phyloP scores from a whole-genome alignment of 441 rosid genomes.

The Melianthus villosus region DNA sequence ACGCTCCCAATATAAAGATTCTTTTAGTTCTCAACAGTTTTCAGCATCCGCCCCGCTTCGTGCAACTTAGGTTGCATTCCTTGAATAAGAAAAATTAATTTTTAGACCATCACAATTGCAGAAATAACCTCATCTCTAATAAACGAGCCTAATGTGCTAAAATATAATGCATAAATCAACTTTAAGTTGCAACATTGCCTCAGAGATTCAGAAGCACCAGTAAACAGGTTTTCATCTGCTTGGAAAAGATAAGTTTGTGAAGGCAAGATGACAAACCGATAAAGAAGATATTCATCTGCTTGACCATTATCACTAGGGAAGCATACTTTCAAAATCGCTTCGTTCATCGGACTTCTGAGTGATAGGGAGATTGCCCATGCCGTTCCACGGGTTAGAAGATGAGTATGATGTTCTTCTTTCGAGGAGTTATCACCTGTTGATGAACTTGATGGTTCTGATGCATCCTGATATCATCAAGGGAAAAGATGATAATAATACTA shows the following conservation, averaged over 20 bases:
- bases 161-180: no score
- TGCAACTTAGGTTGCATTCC: no score
- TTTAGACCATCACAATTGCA: no score
- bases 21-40: no score
- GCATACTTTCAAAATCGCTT: constrained; percentile 39
- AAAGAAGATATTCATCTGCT: constrained; percentile 39
- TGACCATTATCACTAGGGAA: constrained; percentile 18
- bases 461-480: constrained; percentile 27
- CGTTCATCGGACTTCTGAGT: constrained; percentile 25
- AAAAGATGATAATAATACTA: no score
- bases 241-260: not conserved
- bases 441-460: constrained; percentile 32
- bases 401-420: constrained; percentile 13
- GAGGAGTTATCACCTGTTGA: constrained; percentile 19
- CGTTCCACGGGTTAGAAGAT: constrained; percentile 52
- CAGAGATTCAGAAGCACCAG: constrained; percentile 7
- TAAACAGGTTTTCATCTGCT: not conserved
- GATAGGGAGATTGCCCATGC: constrained; percentile 80
- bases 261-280: constrained; percentile 33
- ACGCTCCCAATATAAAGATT: no score
- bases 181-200: no score
- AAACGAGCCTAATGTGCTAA: no score
- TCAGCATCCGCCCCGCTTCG: no score
- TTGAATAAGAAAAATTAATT: no score
- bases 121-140: no score